These are phyloP conservation scores for Hyphodiscus sp. DNA, from an alignment of 2,329 filamentous ascomycete species.

Conservation along the genomic window DNA sequence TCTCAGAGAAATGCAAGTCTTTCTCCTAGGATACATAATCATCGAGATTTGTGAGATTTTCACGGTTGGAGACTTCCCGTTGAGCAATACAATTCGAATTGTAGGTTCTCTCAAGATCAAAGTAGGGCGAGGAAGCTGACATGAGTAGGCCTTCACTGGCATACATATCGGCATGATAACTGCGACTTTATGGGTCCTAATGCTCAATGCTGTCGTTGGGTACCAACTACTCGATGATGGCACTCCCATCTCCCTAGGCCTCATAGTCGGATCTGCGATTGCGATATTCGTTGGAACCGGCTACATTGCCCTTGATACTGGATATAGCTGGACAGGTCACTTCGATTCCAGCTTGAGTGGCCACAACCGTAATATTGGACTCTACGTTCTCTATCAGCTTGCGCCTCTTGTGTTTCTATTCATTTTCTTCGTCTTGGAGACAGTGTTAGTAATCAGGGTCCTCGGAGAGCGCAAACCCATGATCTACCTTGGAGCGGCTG, in stretches of 20 bases:
- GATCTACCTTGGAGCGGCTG: slow-evolving; percentile 72
- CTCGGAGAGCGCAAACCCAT: slow-evolving; percentile 89
- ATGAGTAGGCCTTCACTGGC: slow-evolving; percentile 69
- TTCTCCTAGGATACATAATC: slow-evolving; percentile 78
- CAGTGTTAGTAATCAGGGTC: slow-evolving; percentile 75
- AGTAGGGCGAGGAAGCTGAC: slow-evolving; percentile 5
- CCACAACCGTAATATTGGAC: slow-evolving; percentile 69
- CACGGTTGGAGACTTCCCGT: slow-evolving; percentile 81
- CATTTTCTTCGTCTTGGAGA: slow-evolving; percentile 77
- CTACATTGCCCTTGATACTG: slow-evolving; percentile 93
- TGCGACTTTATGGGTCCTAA: slow-evolving; percentile 81
- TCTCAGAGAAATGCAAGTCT: slow-evolving; percentile 88
- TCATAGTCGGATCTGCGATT: slow-evolving; percentile 65
- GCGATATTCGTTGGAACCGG: slow-evolving; percentile 82
- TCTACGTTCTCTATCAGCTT: slow-evolving; percentile 93
- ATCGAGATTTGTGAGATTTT: slow-evolving; percentile 96
- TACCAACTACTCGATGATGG: slow-evolving; percentile 94
- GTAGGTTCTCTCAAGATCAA: slow-evolving; percentile 41
- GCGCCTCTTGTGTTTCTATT: slow-evolving; percentile 84
- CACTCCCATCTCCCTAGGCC: slow-evolving; percentile 72
- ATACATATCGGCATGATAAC: slow-evolving; percentile 86
- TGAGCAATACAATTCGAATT: slow-evolving; percentile 62
- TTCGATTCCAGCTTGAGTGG: slow-evolving; percentile 57
- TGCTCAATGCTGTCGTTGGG: slow-evolving; percentile 87
- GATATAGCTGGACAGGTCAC: slow-evolving; percentile 74